Evolutionary conservation across 2,329 filamentous ascomycete genomes (phyloP).

Genomic region (Stagonosporopsis vannaccii): DNA sequence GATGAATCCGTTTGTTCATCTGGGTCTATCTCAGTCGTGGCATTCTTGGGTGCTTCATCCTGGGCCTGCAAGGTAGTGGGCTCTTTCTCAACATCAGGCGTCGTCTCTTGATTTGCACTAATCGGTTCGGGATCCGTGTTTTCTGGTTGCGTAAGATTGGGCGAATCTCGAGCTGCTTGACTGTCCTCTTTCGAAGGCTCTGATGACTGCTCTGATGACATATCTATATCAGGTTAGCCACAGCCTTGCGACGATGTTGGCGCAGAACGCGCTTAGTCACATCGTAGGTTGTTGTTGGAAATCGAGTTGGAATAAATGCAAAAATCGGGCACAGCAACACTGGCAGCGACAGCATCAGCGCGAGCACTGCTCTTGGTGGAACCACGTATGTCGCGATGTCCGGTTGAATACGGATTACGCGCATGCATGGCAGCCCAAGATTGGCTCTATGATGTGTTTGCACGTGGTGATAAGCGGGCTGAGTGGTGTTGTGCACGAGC

Average conservation of each 20-base stretch:
- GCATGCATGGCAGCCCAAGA: constrained; percentile 40
- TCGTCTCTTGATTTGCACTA: not conserved
- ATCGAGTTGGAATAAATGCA: not conserved
- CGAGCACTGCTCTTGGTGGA: constrained; percentile 21
- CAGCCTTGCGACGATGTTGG: constrained; percentile 7
- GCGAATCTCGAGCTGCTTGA: not conserved
- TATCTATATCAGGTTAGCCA: constrained; percentile 9
- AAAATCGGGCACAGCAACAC: not conserved
- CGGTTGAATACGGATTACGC: constrained; percentile 18
- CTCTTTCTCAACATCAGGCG: not conserved
- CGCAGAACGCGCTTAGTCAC: constrained; percentile 10
- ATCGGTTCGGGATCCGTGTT: not conserved
- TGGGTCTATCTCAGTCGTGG: not conserved
- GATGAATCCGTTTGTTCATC: constrained; percentile 1
- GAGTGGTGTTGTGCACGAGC: constrained; percentile 22
- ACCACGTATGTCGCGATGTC: constrained; percentile 29
- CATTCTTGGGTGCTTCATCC: not conserved
- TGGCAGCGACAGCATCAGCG: constrained; percentile 5
- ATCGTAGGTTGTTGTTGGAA: not conserved
- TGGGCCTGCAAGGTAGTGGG: not conserved
- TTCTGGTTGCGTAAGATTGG: not conserved
- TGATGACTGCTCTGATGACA: not conserved
- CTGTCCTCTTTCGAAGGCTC: not conserved
- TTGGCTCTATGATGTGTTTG: constrained; percentile 22
- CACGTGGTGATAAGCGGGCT: constrained; percentile 41